These are phyloP conservation scores for Neovahlkampfia damariscottae DNA, from an alignment of 78 protist species.

Conservation along the genomic window DNA sequence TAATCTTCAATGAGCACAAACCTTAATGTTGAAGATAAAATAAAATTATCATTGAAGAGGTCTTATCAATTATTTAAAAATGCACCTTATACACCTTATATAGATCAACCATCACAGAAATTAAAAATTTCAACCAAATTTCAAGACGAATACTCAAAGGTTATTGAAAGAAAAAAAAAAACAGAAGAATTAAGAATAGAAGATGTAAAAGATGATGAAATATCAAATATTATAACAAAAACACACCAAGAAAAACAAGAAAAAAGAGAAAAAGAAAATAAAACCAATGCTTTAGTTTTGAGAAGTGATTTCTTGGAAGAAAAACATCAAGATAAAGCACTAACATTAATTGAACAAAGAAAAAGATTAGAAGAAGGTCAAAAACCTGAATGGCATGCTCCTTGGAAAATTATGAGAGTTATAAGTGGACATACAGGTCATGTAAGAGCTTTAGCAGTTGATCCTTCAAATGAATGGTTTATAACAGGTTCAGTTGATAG, in stretches of 20 bases:
- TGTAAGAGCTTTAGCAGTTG: conserved; percentile 84
- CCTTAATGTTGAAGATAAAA: too few species aligned
- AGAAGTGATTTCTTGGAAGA: neutral
- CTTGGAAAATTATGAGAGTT: conserved; percentile 47
- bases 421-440: conserved; percentile 72
- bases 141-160: neutral
- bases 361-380: neutral
- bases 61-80: too few species aligned
- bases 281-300: neutral
- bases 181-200: neutral
- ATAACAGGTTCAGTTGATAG: conserved; percentile 86
- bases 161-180: neutral
- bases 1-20: too few species aligned
- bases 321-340: neutral
- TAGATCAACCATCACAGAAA: too few species aligned
- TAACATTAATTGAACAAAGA: neutral
- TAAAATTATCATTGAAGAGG: too few species aligned
- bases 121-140: neutral
- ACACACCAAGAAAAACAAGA: neutral
- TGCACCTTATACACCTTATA: too few species aligned
- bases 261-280: neutral
- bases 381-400: conserved; percentile 10
- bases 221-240: neutral
- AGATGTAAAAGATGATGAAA: neutral
- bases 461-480: conserved; percentile 93